Base-by-base conservation (phyloP, 2,329 filamentous ascomycete species). In the Cladosporium sp. region DNA sequence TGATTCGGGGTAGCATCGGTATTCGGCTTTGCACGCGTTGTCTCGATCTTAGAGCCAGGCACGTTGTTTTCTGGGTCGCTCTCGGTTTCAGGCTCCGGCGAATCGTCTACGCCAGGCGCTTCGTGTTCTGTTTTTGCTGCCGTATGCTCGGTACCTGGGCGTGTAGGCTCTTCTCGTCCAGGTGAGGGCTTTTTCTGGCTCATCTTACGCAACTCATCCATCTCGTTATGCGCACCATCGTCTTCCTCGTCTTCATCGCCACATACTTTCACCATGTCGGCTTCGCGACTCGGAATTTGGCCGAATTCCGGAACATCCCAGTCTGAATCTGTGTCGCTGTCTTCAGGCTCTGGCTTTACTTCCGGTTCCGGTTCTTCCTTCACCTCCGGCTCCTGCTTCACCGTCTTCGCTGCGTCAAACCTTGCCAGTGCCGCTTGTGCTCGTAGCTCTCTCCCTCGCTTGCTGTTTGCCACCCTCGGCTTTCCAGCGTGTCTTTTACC, bases 341-440 rank as follows among this genome's bases (percentile, higher is more conserved):
- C 78, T 55, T 74, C 77, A 49, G 74, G 78, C 1, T 86, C 86
- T 59, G 89, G 76, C n/a, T 83, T 72, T 66, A 89, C 85, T 9
- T 83, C 59, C 0, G 81, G 43, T 18, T 58, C 58, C 13, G 66
- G 62, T 46, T 59, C 60, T 48, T 68, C 65, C 2, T 62, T 65
- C 16, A 54, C 33, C 22, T 61, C 71, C 54, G 71, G 67, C 35
- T 68, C 70, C 37, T 65, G 62, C 43, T 45, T 8, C 41, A 62
- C 71, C 53, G 72, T 69, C 69, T 74, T 73, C 8, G 64, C 63
- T 3, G 68, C 68, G 10, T 82, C 85, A 54, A 92, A 89, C 10
- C 88, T 76, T 11, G 86, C 86, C 59, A 92, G 67, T 1, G 88
- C 88, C 2, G 88, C 88, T 5, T 86, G 86, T 2, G 87, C 88